Evolutionary conservation across 2,329 filamentous ascomycete genomes (phyloP).

Genomic region (Aotearoamyces nothofagi): DNA sequence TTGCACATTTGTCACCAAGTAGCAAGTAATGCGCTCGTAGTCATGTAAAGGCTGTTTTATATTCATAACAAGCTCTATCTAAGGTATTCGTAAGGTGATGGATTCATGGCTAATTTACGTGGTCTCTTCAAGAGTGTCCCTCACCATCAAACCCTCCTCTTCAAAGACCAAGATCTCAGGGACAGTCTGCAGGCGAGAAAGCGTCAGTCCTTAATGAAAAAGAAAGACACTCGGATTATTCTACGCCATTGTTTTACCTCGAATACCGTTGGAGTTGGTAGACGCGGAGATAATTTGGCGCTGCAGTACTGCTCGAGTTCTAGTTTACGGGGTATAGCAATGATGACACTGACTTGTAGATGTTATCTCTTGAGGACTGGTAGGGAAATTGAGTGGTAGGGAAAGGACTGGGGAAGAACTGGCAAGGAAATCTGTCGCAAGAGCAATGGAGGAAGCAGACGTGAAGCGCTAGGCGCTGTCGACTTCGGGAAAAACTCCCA

Average conservation of each 20-base stretch:
- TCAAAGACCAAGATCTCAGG: slow-evolving; percentile 44
- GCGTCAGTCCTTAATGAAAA: slow-evolving; percentile 26
- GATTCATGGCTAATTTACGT: too few species aligned
- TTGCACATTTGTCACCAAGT: too few species aligned
- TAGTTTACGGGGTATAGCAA: slow-evolving; percentile 11
- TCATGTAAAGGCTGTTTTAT: too few species aligned
- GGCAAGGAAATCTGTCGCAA: too few species aligned
- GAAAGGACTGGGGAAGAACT: slow-evolving; percentile 8
- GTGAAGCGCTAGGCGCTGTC: too few species aligned
- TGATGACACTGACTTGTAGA: too few species aligned
- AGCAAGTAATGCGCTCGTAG: too few species aligned
- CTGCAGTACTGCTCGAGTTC: slow-evolving; percentile 11
- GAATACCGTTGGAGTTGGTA: slow-evolving; percentile 58
- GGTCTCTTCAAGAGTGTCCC: slow-evolving; percentile 52
- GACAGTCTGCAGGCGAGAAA: slow-evolving; percentile 73
- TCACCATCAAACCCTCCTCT: slow-evolving; percentile 74
- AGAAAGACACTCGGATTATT: slow-evolving; percentile 39
- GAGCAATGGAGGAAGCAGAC: too few species aligned
- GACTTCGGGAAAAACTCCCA: slow-evolving; percentile 62
- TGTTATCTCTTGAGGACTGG: too few species aligned
- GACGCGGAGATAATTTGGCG: slow-evolving; percentile 86
- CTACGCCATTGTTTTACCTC: slow-evolving; percentile 93
- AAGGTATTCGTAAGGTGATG: too few species aligned
- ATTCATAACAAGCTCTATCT: too few species aligned
- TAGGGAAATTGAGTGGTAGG: slow-evolving; percentile 17